A percentile compares a stretch with the other conserved stretches of the same genome.
phyloP scores from a whole-genome alignment of 2,329 filamentous ascomycete genomes.

The Ustulina deusta region DNA sequence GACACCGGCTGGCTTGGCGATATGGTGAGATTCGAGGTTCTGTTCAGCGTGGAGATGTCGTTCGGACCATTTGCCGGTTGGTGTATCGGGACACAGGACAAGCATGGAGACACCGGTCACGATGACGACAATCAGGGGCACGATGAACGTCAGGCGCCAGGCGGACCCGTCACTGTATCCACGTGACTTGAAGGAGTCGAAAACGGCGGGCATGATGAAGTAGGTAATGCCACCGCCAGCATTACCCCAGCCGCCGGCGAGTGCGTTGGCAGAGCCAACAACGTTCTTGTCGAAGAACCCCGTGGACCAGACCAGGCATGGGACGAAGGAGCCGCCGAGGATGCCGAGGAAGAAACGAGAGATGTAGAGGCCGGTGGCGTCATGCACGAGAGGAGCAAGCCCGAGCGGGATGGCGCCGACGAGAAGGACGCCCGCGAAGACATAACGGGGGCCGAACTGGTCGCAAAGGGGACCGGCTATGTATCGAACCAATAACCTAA shows the following conservation, averaged over 20 bases:
- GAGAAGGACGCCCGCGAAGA: conserved; percentile 83
- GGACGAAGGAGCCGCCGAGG: conserved; percentile 81
- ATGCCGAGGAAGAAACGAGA: conserved; percentile 86
- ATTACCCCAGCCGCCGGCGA: conserved; percentile 88
- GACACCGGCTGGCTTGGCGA: conserved; percentile 49
- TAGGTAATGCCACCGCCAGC: conserved; percentile 91
- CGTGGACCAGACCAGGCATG: conserved; percentile 92
- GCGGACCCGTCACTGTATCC: conserved; percentile 75
- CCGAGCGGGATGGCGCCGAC: conserved; percentile 83
- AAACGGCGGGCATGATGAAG: conserved; percentile 92
- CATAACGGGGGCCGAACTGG: conserved; percentile 80
- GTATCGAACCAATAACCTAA: conserved; percentile 78
- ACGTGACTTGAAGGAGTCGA: conserved; percentile 76
- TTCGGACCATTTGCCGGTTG: conserved; percentile 83
- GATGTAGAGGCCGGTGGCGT: conserved; percentile 74
- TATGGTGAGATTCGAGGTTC: conserved; percentile 61
- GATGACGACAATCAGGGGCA: conserved; percentile 82
- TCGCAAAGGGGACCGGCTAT: conserved; percentile 88
- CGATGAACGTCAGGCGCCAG: conserved; percentile 87
- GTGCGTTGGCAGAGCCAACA: conserved; percentile 86
- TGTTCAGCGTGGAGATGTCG: conserved; percentile 70
- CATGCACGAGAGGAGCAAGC: conserved; percentile 81
- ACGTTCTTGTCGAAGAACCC: conserved; percentile 95
- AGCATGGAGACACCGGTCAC: conserved; percentile 75
- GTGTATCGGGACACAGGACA: conserved; percentile 82